Evolutionary conservation across 345 rosid species (phyloP).

Genomic region (Jatropha curcas): DNA sequence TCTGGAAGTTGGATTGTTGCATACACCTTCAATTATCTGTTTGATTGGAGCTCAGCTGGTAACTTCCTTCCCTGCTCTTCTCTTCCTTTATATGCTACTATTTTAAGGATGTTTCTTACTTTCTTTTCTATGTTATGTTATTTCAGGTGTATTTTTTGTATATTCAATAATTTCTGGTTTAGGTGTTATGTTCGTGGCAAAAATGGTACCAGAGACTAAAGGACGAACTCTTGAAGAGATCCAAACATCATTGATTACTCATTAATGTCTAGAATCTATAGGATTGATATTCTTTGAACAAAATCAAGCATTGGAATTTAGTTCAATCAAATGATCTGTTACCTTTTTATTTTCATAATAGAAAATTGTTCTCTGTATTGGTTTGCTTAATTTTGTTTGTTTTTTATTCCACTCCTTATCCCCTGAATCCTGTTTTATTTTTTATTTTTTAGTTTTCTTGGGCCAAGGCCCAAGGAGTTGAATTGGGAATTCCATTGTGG

Average conservation of each 20-base stretch:
- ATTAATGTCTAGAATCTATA: too few relatives aligned
- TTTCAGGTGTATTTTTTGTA: slow-evolving; percentile 13
- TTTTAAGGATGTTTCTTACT: not conserved
- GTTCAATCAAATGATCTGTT: not conserved
- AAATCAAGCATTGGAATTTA: not conserved
- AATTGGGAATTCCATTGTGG: too few relatives aligned
- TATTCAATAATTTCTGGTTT: not conserved
- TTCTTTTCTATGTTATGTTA: too few relatives aligned
- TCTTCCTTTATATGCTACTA: not conserved
- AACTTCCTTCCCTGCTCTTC: not conserved
- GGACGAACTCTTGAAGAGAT: slow-evolving; percentile 21
- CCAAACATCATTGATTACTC: not conserved
- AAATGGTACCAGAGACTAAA: slow-evolving; percentile 22
- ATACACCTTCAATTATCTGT: slow-evolving; percentile 42
- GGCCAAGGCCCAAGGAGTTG: too few relatives aligned
- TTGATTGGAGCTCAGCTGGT: slow-evolving; percentile 46
- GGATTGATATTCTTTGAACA: not conserved
- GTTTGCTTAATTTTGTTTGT: too few relatives aligned
- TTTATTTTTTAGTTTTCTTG: too few relatives aligned
- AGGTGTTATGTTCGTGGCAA: not conserved
- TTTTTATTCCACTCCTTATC: too few relatives aligned
- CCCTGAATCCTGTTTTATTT: too few relatives aligned
- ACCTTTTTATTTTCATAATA: too few relatives aligned
- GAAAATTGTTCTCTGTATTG: not conserved
- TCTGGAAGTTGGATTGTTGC: slow-evolving; percentile 42